phyloP scores from a whole-genome alignment of 495 filamentous ascomycete species.

The Pseudotulostoma volvatum region DNA sequence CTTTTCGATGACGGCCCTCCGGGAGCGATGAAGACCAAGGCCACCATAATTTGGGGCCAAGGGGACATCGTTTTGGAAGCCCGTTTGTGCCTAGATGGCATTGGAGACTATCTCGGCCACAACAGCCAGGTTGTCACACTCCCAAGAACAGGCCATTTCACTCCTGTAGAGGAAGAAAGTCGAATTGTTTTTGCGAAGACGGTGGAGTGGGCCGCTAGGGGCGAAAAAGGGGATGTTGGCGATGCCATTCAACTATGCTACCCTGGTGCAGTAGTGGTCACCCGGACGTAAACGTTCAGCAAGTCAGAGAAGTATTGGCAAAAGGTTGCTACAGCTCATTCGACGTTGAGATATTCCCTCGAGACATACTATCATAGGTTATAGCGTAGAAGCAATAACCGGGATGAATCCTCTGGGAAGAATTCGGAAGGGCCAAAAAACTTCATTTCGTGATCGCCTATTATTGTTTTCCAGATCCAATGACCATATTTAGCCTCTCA shows the following conservation, averaged over 20 bases:
- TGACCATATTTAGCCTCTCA: too few relatives aligned
- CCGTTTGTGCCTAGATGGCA: constrained; percentile 26
- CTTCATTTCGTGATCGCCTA: too few relatives aligned
- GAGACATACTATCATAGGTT: too few relatives aligned
- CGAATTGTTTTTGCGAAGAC: constrained; percentile 17
- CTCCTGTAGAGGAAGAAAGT: constrained; percentile 26
- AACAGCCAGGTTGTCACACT: constrained; percentile 27
- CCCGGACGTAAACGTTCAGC: constrained; percentile 15
- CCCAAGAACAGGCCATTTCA: constrained; percentile 25
- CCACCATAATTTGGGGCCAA: constrained; percentile 38
- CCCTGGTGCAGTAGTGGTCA: constrained; percentile 17
- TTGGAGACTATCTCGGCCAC: constrained; percentile 23
- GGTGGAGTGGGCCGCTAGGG: constrained; percentile 22
- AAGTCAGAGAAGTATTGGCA: background rate
- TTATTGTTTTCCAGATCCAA: too few relatives aligned
- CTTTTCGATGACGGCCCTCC: constrained; percentile 30
- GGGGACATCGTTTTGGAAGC: constrained; percentile 25
- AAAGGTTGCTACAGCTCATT: too few relatives aligned
- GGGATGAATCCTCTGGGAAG: too few relatives aligned
- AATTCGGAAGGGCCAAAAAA: too few relatives aligned
- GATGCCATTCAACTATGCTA: constrained; percentile 15
- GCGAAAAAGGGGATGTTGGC: constrained; percentile 22
- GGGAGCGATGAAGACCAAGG: constrained; percentile 28
- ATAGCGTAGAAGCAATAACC: too few relatives aligned
- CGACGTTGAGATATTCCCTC: too few relatives aligned